phyloP scores from a whole-genome alignment of 164 flowering plant genomes.

The Kingdonia uniflora region DNA sequence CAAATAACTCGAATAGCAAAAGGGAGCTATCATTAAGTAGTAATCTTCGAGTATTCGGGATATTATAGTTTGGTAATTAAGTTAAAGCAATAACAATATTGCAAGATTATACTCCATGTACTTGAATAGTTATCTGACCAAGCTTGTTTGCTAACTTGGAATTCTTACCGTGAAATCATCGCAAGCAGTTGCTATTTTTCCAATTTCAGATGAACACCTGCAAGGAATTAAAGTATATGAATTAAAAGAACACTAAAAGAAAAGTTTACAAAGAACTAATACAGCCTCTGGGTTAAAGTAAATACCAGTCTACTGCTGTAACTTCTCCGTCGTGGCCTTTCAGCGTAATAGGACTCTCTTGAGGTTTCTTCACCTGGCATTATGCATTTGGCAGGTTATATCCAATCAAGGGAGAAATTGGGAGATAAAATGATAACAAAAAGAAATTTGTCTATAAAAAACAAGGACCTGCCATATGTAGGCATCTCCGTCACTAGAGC shows the following conservation, averaged over 20 bases:
- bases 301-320: constrained; percentile 84
- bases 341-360: constrained; percentile 44
- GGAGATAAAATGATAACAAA: too few species aligned
- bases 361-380: constrained; percentile 60
- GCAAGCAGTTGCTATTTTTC: constrained; percentile 70
- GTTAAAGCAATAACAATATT: too few species aligned
- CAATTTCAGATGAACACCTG: constrained; percentile 71
- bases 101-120: too few species aligned
- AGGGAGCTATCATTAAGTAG: too few species aligned
- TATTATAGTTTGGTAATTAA: too few species aligned
- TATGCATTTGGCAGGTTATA: constrained; percentile 2
- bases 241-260: not conserved
- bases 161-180: constrained; percentile 82
- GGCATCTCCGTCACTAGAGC: constrained; percentile 88
- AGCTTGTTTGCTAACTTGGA: not conserved
- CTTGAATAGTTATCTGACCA: too few species aligned
- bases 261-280: not conserved
- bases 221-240: not conserved
- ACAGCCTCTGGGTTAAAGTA: not conserved
- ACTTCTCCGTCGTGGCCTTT: constrained; percentile 82
- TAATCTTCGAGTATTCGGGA: too few species aligned
- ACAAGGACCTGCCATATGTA: constrained; percentile 80
- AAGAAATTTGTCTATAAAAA: too few species aligned
- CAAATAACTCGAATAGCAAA: too few species aligned
- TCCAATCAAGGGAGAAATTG: not conserved